phyloP scores from a whole-genome alignment of 139 green algal genomes.

The Pedinophyceae sp. region DNA sequence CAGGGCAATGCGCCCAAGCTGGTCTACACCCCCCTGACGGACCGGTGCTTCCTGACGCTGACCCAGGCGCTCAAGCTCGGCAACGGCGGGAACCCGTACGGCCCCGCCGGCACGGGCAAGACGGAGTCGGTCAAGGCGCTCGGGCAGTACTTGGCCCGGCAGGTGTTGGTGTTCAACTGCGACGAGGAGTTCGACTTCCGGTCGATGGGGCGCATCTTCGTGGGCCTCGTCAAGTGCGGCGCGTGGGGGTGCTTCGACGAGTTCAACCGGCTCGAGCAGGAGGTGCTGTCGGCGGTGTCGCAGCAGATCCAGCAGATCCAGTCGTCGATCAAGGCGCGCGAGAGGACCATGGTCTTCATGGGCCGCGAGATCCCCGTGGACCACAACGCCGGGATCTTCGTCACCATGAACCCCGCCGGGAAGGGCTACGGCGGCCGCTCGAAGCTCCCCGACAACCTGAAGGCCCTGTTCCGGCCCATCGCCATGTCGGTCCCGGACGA shows the following conservation, averaged over 20 bases:
- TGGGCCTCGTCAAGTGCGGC: conserved; percentile 56
- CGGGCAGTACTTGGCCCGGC: conserved; percentile 32
- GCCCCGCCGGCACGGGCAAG: conserved; percentile 66
- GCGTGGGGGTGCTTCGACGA: conserved; percentile 80
- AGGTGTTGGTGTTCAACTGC: conserved; percentile 76
- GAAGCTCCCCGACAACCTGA: conserved; percentile 74
- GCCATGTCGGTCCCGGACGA: conserved; percentile 62
- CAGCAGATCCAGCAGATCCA: conserved; percentile 70
- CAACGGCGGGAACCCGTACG: conserved; percentile 68
- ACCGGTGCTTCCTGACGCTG: conserved; percentile 61
- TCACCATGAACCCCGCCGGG: conserved; percentile 73
- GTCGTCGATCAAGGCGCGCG: conserved; percentile 36
- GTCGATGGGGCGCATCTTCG: conserved; percentile 62
- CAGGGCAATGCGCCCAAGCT: conserved; percentile 64
- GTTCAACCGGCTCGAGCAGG: conserved; percentile 68
- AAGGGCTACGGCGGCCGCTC: conserved; percentile 57
- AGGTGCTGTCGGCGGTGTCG: conserved; percentile 58
- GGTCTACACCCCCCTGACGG: conserved; percentile 73
- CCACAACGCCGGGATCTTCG: conserved; percentile 58
- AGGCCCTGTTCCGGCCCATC: conserved; percentile 65
- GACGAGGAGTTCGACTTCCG: conserved; percentile 70
- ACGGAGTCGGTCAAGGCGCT: conserved; percentile 74
- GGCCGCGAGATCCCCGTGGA: conserved; percentile 41
- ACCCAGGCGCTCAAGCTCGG: conserved; percentile 56
- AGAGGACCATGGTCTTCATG: conserved; percentile 38